Base-by-base conservation (phyloP, 768 basidiomycete genomes). In the Naganishia kalamii region DNA sequence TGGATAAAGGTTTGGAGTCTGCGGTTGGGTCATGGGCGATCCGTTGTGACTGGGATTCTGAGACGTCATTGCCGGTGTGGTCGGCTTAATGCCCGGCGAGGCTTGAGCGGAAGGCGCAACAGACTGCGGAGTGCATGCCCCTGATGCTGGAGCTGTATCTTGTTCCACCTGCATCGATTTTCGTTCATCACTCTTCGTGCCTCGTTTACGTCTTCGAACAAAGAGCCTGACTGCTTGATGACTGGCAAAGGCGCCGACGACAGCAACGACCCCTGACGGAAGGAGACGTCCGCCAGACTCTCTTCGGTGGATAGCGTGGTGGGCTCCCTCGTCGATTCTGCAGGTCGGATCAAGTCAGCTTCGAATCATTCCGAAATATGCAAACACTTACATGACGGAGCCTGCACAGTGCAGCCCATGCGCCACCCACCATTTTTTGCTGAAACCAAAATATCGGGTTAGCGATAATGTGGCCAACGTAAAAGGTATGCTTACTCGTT, bases 361-460 rank as follows among this genome's bases (percentile, higher is more conserved):
- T 3, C 15, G 15, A n/a, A 12, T 17, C 32, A 23, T n/a, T 13
- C 13, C 29, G 30, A 37, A 32, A 51, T 32, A n/a, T 32, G 29
- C 17, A 35, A 13, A 41, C 12, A 66, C 73, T 69, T 33, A 73
- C 67, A 93, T 81, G 46, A 98, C 85, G 46, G 85, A 87, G 0
- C 96, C 96, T 0, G 93, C 85, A 0, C 94, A 89, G 66, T 85
- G 86, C 17, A 98, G 82, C 0, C 94, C 97, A 77, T 99, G 92
- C n/a, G 87, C 86, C 30, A 94, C 94, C 96, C 96, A 99, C 62
- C 89, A 86, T 71, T 97, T 94, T 51, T 96, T 83, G 72, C 96
- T 93, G 44, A 19, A 43, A 63, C 32, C 27, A 63, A 2, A 12
- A 69, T n/a, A n/a, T 17, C n/a, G 4, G 8, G 8, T 35, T 37